phyloP scores from a whole-genome alignment of 352 stramenopile species.

The Aphanomyces euteiches region DNA sequence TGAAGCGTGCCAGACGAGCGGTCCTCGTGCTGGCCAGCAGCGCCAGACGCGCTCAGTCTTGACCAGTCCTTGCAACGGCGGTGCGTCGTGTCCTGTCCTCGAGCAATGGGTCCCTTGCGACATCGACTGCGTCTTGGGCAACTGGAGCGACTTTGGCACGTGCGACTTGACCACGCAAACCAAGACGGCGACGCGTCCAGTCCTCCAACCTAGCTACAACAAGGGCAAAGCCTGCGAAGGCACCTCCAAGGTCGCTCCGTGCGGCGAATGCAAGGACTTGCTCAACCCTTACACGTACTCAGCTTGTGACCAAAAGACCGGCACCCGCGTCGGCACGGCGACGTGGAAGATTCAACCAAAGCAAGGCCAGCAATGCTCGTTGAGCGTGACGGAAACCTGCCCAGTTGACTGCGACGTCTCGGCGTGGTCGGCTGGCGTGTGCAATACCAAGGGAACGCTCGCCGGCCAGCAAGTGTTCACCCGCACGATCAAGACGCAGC shows the following conservation, averaged over 20 bases:
- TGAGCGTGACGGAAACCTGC: neutral
- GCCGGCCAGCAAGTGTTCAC: conserved; percentile 11
- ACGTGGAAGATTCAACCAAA: conserved; percentile 5
- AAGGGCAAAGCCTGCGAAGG: neutral
- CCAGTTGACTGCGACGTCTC: conserved; percentile 11
- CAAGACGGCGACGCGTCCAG: conserved; percentile 43
- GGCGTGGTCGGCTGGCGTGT: neutral
- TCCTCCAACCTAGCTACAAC: conserved; percentile 31
- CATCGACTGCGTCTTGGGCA: conserved; percentile 45
- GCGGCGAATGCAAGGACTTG: conserved; percentile 16
- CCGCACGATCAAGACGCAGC: neutral
- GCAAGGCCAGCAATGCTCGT: conserved; percentile 7
- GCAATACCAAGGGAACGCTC: neutral
- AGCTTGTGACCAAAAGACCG: neutral
- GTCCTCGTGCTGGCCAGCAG: conserved; percentile 34
- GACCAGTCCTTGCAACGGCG: conserved; percentile 39
- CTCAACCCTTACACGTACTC: neutral
- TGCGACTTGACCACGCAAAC: conserved; percentile 48
- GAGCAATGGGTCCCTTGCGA: conserved; percentile 38
- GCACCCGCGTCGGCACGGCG: neutral
- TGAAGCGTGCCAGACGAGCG: conserved; percentile 39
- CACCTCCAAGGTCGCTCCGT: neutral
- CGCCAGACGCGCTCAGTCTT: conserved; percentile 36
- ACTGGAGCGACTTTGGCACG: conserved; percentile 47
- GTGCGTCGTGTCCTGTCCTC: conserved; percentile 34